Evolutionary conservation across 2,329 filamentous ascomycete genomes (phyloP).

Genomic region (Clathrospora elynae): DNA sequence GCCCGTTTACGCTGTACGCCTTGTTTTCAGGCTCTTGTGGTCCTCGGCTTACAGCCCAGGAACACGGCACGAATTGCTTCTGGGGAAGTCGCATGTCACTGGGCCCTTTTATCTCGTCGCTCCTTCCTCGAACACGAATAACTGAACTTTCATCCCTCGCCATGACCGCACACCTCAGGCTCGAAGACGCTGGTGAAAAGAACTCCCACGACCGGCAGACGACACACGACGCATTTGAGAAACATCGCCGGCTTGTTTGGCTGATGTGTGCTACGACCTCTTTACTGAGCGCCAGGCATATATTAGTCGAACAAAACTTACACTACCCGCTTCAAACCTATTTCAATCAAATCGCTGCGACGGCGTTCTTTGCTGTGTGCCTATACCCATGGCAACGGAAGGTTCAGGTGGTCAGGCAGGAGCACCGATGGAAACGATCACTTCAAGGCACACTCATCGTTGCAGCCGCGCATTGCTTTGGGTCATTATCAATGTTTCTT

Average conservation of each 20-base stretch:
- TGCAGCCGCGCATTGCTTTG: conserved; percentile 12
- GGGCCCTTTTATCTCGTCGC: not conserved
- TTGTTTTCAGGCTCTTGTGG: too few species aligned
- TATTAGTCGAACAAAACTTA: conserved; percentile 32
- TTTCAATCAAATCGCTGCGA: conserved; percentile 19
- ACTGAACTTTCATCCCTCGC: not conserved
- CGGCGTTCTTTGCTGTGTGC: conserved; percentile 7
- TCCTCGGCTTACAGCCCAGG: too few species aligned
- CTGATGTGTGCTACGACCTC: conserved; percentile 23
- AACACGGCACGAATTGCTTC: too few species aligned
- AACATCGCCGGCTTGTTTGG: conserved; percentile 20
- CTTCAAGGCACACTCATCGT: conserved; percentile 8
- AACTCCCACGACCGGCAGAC: not conserved
- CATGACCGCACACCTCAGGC: conserved; percentile 7
- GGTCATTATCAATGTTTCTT: conserved; percentile 31
- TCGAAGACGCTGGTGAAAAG: not conserved
- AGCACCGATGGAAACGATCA: not conserved
- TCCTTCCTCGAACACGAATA: conserved; percentile 3
- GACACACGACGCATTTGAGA: conserved; percentile 7
- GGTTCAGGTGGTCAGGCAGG: conserved; percentile 1
- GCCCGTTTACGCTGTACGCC: too few species aligned
- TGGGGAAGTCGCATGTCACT: conserved; percentile 1
- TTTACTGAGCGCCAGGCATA: conserved; percentile 26
- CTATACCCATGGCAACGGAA: conserved; percentile 2
- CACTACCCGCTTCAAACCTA: conserved; percentile 30